Base-by-base conservation (phyloP, 1,284 basidiomycete genomes). In the Moesziomyces sp. region DNA sequence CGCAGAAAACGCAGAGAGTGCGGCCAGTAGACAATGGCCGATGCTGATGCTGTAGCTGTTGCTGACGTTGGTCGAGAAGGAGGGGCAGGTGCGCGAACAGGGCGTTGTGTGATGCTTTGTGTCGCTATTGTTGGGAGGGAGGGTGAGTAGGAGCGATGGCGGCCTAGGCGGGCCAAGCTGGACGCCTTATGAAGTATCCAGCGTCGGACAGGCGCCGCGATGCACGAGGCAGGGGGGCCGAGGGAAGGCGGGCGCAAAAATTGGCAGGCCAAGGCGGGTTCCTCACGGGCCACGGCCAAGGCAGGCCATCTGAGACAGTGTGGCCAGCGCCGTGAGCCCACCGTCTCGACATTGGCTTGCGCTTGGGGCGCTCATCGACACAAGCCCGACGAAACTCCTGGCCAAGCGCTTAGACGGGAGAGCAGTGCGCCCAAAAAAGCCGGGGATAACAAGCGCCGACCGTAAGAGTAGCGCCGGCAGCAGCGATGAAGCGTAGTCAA, bases 121-220 rank as follows among this genome's bases (percentile, higher is more conserved):
- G 13, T 18, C 16, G 38, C 38, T 40, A 40, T 40, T 40, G 38
- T 38, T 38, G 44, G n/a, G 16, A 21, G 19, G 35, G 51, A 46
- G 58, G 40, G 28, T 28, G 42, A 43, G 46, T 40, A 23, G 38
- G 34, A 19, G 26, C 34, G 44, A 16, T 13, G 26, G 7, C 16
- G 21, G 46, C 26, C 38, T 11, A 47, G 53, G 35, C 45, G 46
- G 51, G 21, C 48, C 42, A 51, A 23, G 59, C 59, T 62, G 42
- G 52, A 62, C 59, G 59, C 59, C 52, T 52, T 40, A 54, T 61
- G 52, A 51, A 42, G 24, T 34, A 16, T 46, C 8, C 38, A 14
- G n/a, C 21, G 23, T 28, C 9, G 23, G 52, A 30, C 19, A 24
- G 18, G 23, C 40, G n/a, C 11, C 23, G 28, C 38, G 38, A 38